A percentile compares a stretch with the other conserved stretches of the same genome.
Conservation (phyloP, 495 filamentous ascomycete species). For the Aspergillus asperescens region DNA sequence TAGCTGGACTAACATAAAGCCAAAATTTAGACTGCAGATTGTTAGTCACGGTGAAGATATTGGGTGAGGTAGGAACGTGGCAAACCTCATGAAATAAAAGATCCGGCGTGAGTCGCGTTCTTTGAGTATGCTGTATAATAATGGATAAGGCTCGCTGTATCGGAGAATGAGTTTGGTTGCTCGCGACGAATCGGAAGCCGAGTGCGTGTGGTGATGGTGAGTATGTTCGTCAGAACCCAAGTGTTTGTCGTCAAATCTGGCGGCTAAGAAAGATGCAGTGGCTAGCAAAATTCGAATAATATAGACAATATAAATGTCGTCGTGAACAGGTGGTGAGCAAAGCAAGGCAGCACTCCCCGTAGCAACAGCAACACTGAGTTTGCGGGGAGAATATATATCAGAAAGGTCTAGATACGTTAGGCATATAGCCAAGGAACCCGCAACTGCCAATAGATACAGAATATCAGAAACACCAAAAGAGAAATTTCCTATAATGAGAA, state of each 20-base stretch:
- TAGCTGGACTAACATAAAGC: constrained; percentile 91
- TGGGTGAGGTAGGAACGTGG: constrained; percentile 1
- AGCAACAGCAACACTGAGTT: constrained; percentile 31
- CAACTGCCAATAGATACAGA: constrained; percentile 22
- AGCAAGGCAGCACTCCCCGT: constrained; percentile 30
- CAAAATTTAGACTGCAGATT: constrained; percentile 71
- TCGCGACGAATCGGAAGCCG: constrained; percentile 39
- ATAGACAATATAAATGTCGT: constrained; percentile 29
- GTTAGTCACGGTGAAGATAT: constrained; percentile 11
- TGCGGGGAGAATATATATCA: constrained; percentile 29
- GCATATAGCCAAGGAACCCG: constrained; percentile 29
- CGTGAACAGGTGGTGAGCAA: constrained; percentile 32
- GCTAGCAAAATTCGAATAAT: constrained; percentile 27
- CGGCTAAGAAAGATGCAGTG: constrained; percentile 31
- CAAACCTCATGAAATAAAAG: constrained; percentile 92
- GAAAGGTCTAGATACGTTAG: constrained; percentile 24
- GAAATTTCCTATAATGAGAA: constrained; percentile 22
- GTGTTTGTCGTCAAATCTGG: constrained; percentile 35
- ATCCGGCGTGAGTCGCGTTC: constrained; percentile 95
- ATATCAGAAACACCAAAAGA: constrained; percentile 23
- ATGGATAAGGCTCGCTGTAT: constrained; percentile 60
- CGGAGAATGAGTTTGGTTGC: constrained; percentile 63
- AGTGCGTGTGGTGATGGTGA: constrained; percentile 41
- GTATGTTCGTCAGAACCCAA: constrained; percentile 26
- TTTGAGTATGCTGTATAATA: constrained; percentile 77